phyloP scores from a whole-genome alignment of 2,329 filamentous ascomycete species.

The Xylogone sp. region DNA sequence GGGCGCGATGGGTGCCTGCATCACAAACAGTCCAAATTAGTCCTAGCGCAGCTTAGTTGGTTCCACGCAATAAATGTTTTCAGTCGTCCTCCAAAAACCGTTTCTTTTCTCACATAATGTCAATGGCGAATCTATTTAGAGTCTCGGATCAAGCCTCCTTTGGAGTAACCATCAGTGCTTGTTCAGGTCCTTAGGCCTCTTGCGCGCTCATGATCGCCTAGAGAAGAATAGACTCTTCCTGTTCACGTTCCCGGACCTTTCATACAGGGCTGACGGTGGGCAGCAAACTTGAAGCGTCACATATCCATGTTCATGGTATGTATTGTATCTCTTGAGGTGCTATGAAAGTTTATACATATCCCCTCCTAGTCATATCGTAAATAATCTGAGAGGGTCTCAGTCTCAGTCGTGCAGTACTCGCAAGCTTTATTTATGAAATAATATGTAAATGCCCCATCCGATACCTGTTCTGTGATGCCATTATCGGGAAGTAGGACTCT shows the following conservation, averaged over 20 bases:
- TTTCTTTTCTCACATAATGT: slow-evolving; percentile 63
- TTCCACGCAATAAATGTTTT: slow-evolving; percentile 1
- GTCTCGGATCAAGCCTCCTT: slow-evolving; percentile 84
- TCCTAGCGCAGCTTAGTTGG: neutral
- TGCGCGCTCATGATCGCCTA: slow-evolving; percentile 98
- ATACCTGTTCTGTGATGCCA: too few relatives aligned
- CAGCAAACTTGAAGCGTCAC: slow-evolving; percentile 47
- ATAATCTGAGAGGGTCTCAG: too few relatives aligned
- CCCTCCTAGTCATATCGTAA: too few relatives aligned
- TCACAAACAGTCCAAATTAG: neutral
- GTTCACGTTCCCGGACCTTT: slow-evolving; percentile 63
- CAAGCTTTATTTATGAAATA: too few relatives aligned
- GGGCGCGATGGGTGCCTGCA: too few relatives aligned
- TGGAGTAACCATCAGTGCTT: slow-evolving; percentile 68
- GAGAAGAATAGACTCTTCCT: slow-evolving; percentile 72
- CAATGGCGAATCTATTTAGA: slow-evolving; percentile 93
- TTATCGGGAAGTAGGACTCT: slow-evolving; percentile 20
- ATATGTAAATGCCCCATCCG: too few relatives aligned
- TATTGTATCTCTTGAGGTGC: too few relatives aligned
- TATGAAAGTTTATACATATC: too few relatives aligned
- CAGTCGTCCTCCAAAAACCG: neutral
- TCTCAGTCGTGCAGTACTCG: too few relatives aligned
- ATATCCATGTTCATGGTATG: slow-evolving; percentile 15
- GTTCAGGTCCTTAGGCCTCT: slow-evolving; percentile 81
- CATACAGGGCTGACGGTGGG: slow-evolving; percentile 47